These are phyloP conservation scores for Neofusicoccum parvum DNA, from an alignment of 2,329 filamentous ascomycete genomes.

Conservation along the genomic window DNA sequence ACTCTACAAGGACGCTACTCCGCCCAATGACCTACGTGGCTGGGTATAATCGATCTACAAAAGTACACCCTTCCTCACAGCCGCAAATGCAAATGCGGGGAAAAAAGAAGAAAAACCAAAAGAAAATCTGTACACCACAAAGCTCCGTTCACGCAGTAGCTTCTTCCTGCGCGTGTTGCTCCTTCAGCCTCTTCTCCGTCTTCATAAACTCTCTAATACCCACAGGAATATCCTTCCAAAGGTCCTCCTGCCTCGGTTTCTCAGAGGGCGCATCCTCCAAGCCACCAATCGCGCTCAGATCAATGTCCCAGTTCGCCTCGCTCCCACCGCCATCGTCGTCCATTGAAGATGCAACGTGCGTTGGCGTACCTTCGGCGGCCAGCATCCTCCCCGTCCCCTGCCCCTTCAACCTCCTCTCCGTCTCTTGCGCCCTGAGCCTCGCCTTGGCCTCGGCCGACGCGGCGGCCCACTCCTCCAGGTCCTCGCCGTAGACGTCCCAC, in stretches of 20 bases:
- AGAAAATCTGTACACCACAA: background rate
- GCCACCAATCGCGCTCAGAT: constrained; percentile 34
- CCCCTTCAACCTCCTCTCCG: constrained; percentile 32
- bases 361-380: constrained; percentile 43
- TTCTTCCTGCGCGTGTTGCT: constrained; percentile 67
- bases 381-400: constrained; percentile 39
- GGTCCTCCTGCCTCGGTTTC: constrained; percentile 57
- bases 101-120: background rate
- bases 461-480: constrained; percentile 84
- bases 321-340: constrained; percentile 81
- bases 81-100: background rate
- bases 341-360: constrained; percentile 62
- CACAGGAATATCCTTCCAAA: constrained; percentile 82
- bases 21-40: background rate
- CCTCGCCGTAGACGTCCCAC: constrained; percentile 89
- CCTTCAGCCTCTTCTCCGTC: constrained; percentile 86
- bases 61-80: background rate
- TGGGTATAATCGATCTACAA: constrained; percentile 13
- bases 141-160: constrained; percentile 28
- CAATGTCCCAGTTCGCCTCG: constrained; percentile 63
- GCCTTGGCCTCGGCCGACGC: constrained; percentile 65
- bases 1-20: background rate
- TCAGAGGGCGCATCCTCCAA: constrained; percentile 22
- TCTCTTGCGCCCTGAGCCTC: constrained; percentile 52
- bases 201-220: constrained; percentile 98